A percentile compares a stretch with the other conserved stretches of the same genome.
phyloP scores from a whole-genome alignment of 2,329 filamentous ascomycete species.

The Phaeophleospora eucalypticola region DNA sequence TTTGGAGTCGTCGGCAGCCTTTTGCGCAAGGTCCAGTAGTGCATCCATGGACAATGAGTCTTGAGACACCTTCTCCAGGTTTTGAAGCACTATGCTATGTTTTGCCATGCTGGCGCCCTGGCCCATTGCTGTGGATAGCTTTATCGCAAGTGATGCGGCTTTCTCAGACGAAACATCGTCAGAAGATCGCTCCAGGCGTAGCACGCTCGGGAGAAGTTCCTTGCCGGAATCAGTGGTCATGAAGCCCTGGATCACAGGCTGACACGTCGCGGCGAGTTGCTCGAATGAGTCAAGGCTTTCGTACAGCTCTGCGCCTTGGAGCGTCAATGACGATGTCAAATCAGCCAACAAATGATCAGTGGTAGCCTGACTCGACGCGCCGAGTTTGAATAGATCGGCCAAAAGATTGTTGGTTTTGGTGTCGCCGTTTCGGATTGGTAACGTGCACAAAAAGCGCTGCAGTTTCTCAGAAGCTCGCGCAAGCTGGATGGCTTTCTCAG shows the following conservation, averaged over 20 bases:
- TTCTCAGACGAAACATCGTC: constrained; percentile 48
- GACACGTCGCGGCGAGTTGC: constrained; percentile 33
- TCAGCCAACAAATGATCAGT: constrained; percentile 36
- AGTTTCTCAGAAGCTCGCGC: constrained; percentile 28
- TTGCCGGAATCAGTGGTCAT: constrained; percentile 46
- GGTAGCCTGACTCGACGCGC: constrained; percentile 34
- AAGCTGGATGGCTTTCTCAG: constrained; percentile 34
- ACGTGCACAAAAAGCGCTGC: constrained; percentile 11
- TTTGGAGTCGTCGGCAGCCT: constrained; percentile 36
- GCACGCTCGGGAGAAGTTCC: constrained; percentile 48
- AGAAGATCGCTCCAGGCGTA: constrained; percentile 52
- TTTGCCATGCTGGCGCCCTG: constrained; percentile 18
- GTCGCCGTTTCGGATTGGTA: background rate
- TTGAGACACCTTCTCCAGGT: constrained; percentile 43
- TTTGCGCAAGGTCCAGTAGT: constrained; percentile 52
- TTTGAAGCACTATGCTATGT: constrained; percentile 51
- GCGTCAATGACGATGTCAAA: constrained; percentile 37
- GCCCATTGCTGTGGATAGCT: constrained; percentile 22
- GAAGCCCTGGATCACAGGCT: constrained; percentile 42
- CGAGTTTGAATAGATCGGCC: constrained; percentile 19
- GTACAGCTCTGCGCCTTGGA: constrained; percentile 24
- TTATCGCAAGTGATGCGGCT: constrained; percentile 34
- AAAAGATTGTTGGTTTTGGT: constrained; percentile 8
- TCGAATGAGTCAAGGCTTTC: constrained; percentile 32
- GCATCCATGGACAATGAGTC: constrained; percentile 50